A percentile compares a stretch with the other conserved stretches of the same genome.
Evolutionary conservation across 2,329 filamentous ascomycete species (phyloP).

Genomic region (Volutella citrinella): DNA sequence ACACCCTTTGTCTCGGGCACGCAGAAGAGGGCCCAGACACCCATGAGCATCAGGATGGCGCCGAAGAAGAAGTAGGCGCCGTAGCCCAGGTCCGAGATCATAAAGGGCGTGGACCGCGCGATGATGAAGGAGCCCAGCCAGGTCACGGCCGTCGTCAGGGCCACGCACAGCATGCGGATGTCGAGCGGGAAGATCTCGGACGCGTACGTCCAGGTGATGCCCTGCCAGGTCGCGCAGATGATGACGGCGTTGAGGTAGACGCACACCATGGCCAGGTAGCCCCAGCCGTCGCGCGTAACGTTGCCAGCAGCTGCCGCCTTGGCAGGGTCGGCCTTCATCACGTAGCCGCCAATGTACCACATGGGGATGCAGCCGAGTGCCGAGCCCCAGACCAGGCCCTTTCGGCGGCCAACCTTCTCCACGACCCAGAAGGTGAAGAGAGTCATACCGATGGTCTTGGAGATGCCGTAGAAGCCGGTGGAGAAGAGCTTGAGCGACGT

Average conservation of each 20-base stretch:
- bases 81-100: slow-evolving; percentile 41
- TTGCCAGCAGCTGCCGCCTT: slow-evolving; percentile 42
- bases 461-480: slow-evolving; percentile 40
- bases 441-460: slow-evolving; percentile 35
- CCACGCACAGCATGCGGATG: slow-evolving; percentile 34
- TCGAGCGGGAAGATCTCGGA: slow-evolving; percentile 45
- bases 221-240: slow-evolving; percentile 40
- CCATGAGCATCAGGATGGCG: slow-evolving; percentile 39
- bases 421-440: slow-evolving; percentile 43
- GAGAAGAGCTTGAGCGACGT: slow-evolving; percentile 33
- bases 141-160: slow-evolving; percentile 32
- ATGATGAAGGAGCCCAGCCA: slow-evolving; percentile 41
- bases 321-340: slow-evolving; percentile 30
- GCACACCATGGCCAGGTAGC: slow-evolving; percentile 43
- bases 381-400: slow-evolving; percentile 40
- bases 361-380: slow-evolving; percentile 36
- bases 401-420: slow-evolving; percentile 46
- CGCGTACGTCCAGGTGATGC: slow-evolving; percentile 43
- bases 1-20: slow-evolving; percentile 50
- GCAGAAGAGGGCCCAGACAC: slow-evolving; percentile 47
- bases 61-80: slow-evolving; percentile 55
- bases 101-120: slow-evolving; percentile 37
- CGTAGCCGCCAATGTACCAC: slow-evolving; percentile 39
- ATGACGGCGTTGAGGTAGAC: slow-evolving; percentile 42
- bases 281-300: slow-evolving; percentile 38